Percentiles rank a stretch among this genome's conserved stretches.
Evolutionary conservation across 2,329 filamentous ascomycete species (phyloP).

Genomic region (Elsinoe necatrix): DNA sequence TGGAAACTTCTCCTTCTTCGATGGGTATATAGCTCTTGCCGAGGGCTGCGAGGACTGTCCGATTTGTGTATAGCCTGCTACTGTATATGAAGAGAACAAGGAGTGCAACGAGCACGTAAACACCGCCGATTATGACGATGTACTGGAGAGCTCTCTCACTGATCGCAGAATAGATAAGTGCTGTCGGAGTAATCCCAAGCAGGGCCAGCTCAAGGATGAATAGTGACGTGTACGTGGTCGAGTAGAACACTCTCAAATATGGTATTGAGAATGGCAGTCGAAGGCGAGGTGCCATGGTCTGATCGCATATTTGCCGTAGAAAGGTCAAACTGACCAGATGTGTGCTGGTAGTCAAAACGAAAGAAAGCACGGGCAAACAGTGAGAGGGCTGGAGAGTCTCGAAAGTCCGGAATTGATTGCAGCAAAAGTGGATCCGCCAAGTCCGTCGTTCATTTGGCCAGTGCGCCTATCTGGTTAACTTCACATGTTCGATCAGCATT

Average conservation of each 20-base stretch:
- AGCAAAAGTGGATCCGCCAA: constrained; percentile 6
- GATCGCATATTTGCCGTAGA: constrained; percentile 1
- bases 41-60: constrained; percentile 68
- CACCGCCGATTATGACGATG: constrained; percentile 69
- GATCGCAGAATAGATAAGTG: constrained; percentile 68
- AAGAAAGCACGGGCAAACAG: constrained; percentile 9
- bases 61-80: constrained; percentile 77
- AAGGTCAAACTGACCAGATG: constrained; percentile 3
- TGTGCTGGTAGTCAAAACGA: not conserved
- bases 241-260: constrained; percentile 74
- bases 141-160: constrained; percentile 61
- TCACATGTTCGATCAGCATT: not conserved
- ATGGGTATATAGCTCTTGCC: constrained; percentile 81
- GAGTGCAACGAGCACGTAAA: constrained; percentile 64
- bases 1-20: constrained; percentile 72
- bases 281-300: constrained; percentile 15
- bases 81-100: constrained; percentile 70
- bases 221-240: constrained; percentile 65
- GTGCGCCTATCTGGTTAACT: not conserved
- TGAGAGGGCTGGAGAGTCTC: not conserved
- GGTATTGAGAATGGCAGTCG: constrained; percentile 39
- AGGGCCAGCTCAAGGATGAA: constrained; percentile 64
- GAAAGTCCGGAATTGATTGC: constrained; percentile 6
- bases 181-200: constrained; percentile 70
- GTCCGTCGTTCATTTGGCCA: not conserved